These are phyloP conservation scores for Xylaria sp. DNA, from an alignment of 2,329 filamentous ascomycete species.

Conservation along the genomic window DNA sequence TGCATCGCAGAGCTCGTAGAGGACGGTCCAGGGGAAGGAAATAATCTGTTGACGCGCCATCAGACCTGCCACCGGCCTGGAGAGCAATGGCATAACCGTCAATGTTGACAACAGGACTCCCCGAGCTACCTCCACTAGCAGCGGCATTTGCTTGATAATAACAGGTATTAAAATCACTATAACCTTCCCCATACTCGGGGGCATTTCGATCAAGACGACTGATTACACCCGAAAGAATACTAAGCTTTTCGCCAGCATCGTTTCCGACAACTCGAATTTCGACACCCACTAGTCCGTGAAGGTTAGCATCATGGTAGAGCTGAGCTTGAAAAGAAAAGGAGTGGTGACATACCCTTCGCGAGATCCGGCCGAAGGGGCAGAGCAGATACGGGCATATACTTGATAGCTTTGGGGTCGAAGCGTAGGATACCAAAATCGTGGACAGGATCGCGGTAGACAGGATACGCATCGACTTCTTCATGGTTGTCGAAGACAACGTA, in stretches of 20 bases:
- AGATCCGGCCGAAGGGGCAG: constrained; percentile 85
- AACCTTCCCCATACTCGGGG: constrained; percentile 96
- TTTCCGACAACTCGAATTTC: constrained; percentile 98
- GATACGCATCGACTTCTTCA: constrained; percentile 93
- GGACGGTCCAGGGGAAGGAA: constrained; percentile 95
- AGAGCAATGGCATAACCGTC: constrained; percentile 91
- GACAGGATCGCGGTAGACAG: constrained; percentile 96
- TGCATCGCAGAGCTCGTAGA: constrained; percentile 83
- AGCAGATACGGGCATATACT: constrained; percentile 91
- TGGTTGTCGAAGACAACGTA: constrained; percentile 99
- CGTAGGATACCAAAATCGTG: constrained; percentile 98
- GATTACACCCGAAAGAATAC: constrained; percentile 96
- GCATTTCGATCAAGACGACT: constrained; percentile 95
- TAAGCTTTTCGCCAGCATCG: constrained; percentile 97
- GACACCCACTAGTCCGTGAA: constrained; percentile 71
- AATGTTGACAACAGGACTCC: constrained; percentile 95
- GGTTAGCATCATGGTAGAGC: constrained; percentile 21
- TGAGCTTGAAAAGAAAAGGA: background rate
- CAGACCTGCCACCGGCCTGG: constrained; percentile 91
- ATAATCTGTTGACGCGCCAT: constrained; percentile 97
- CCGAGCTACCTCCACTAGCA: constrained; percentile 96
- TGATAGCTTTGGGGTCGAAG: constrained; percentile 95
- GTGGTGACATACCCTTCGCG: constrained; percentile 66
- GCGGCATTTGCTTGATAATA: constrained; percentile 99
- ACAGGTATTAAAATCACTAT: constrained; percentile 95